Evolutionary conservation across 495 filamentous ascomycete species (phyloP).

Genomic region (Neurospora sp.): DNA sequence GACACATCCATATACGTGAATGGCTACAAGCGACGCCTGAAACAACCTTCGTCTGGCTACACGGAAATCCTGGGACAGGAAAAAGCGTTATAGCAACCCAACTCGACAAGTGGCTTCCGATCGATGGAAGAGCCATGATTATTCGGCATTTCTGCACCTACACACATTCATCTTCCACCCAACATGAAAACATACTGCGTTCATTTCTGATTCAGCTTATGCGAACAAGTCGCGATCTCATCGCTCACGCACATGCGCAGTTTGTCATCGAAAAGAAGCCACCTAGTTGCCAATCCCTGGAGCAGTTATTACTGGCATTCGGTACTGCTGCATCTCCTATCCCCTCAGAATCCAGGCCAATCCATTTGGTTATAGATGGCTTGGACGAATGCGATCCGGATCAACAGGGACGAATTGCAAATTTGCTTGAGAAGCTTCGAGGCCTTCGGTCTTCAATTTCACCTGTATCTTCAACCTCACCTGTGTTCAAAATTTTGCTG

Average conservation of each 20-base stretch:
- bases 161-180: slow-evolving; percentile 16
- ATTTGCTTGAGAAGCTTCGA: slow-evolving; percentile 11
- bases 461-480: neutral
- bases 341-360: neutral
- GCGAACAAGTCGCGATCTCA: slow-evolving; percentile 10
- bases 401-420: slow-evolving; percentile 15
- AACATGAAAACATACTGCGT: slow-evolving; percentile 20
- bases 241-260: slow-evolving; percentile 17
- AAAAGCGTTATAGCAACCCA: slow-evolving; percentile 21
- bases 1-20: slow-evolving; percentile 10
- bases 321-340: neutral
- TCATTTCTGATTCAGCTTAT: slow-evolving; percentile 22
- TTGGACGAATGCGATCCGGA: slow-evolving; percentile 20
- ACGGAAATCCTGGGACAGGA: slow-evolving; percentile 21
- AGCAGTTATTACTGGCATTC: slow-evolving; percentile 11
- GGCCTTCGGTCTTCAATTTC: neutral
- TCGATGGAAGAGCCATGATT: slow-evolving; percentile 3
- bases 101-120: slow-evolving; percentile 13
- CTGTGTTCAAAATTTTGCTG: slow-evolving; percentile 17
- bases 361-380: slow-evolving; percentile 19
- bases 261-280: slow-evolving; percentile 8
- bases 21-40: slow-evolving; percentile 14
- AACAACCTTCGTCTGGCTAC: slow-evolving; percentile 12
- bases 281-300: slow-evolving; percentile 7
- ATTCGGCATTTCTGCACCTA: slow-evolving; percentile 22